phyloP scores from a whole-genome alignment of 1,284 basidiomycete species.

The Tranzscheliella williamsii region DNA sequence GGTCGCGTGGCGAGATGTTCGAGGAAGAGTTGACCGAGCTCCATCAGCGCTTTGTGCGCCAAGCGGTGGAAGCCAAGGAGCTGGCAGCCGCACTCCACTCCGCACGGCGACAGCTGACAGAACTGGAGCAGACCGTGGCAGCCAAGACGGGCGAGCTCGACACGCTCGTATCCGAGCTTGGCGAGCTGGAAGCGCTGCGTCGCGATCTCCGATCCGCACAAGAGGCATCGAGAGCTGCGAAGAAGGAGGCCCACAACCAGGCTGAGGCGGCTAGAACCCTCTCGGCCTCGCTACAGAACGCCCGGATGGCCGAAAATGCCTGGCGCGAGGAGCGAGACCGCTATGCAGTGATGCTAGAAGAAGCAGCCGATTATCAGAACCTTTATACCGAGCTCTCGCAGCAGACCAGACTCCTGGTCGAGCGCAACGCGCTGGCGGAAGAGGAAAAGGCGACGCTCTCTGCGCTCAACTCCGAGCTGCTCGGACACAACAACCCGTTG shows the following conservation, averaged over 20 bases:
- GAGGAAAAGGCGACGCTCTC: conserved; percentile 20
- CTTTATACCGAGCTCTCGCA: conserved; percentile 28
- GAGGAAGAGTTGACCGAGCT: conserved; percentile 3
- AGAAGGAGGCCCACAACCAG: conserved; percentile 9
- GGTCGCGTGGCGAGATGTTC: not conserved
- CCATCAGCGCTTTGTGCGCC: not conserved
- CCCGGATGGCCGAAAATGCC: conserved; percentile 19
- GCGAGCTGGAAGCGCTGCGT: conserved; percentile 15
- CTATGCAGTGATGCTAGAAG: conserved; percentile 15
- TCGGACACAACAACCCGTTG: conserved; percentile 33
- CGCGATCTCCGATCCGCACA: conserved; percentile 8
- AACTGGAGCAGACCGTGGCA: not conserved
- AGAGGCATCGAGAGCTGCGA: conserved; percentile 5
- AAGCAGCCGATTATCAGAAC: conserved; percentile 11
- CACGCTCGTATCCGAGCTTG: conserved; percentile 6
- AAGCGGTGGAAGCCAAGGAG: not conserved
- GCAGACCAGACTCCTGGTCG: conserved; percentile 22
- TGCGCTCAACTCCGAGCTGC: conserved; percentile 25
- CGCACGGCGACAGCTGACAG: not conserved
- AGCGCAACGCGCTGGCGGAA: conserved; percentile 26
- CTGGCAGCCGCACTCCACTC: not conserved
- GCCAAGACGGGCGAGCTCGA: conserved; percentile 15
- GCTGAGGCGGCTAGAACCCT: conserved; percentile 16
- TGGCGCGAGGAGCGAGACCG: conserved; percentile 26
- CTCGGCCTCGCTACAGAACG: conserved; percentile 18